A percentile compares a stretch with the other conserved stretches of the same genome.
Evolutionary conservation across 768 basidiomycete species (phyloP).

Genomic region (Megacollybia marginata): DNA sequence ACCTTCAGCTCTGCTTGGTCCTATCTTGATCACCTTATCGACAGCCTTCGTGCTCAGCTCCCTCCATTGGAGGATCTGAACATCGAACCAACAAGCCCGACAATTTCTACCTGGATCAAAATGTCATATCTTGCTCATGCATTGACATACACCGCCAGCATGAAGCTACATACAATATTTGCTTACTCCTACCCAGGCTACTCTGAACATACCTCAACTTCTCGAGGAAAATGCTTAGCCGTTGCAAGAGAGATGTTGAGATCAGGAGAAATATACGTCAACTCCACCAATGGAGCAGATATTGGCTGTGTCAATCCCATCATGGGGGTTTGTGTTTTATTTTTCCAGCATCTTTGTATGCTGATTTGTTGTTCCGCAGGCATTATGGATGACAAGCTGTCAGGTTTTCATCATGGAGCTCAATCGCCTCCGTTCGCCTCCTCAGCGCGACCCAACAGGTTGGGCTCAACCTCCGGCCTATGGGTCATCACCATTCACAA

Average conservation of each 20-base stretch:
- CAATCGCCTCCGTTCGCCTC: no score
- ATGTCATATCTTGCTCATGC: conserved; percentile 38
- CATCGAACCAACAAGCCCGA: conserved; percentile 20
- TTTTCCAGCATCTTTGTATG: conserved; percentile 2
- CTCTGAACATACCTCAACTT: conserved; percentile 20
- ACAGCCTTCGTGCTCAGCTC: conserved; percentile 28
- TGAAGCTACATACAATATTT: conserved; percentile 46
- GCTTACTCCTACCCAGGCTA: conserved; percentile 22
- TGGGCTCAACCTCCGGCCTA: no score
- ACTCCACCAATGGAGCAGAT: conserved; percentile 13
- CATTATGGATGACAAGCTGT: conserved; percentile 39
- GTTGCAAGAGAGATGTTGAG: conserved; percentile 37
- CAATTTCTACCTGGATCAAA: conserved; percentile 16
- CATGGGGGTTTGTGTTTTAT: conserved; percentile 40
- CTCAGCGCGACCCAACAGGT: no score
- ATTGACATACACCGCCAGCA: conserved; percentile 39
- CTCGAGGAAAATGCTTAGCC: conserved; percentile 34
- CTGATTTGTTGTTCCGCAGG: conserved; percentile 20
- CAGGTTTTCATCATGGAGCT: conserved; percentile 41
- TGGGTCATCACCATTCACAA: no score
- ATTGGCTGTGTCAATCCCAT: conserved; percentile 39
- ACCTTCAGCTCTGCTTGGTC: conserved; percentile 36
- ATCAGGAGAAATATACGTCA: conserved; percentile 28
- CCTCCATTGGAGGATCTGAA: conserved; percentile 24
- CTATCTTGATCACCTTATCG: conserved; percentile 38